phyloP scores from a whole-genome alignment of 176 grass and related monocot genomes.

The Miscanthus lutarioriparius region DNA sequence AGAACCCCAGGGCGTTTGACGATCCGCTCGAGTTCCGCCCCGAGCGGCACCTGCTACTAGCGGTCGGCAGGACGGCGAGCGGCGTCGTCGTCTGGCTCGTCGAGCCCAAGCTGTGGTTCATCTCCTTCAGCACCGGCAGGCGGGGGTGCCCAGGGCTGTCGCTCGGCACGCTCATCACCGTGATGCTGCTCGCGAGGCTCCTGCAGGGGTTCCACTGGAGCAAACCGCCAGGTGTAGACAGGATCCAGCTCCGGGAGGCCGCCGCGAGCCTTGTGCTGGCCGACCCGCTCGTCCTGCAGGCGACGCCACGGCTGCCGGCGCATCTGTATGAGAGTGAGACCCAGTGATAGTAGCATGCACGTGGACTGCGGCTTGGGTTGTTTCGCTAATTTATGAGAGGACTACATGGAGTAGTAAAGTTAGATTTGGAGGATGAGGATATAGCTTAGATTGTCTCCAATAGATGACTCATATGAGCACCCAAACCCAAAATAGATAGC shows the following conservation, averaged over 20 bases:
- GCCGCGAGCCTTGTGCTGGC: conserved; percentile 9
- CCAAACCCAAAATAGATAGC: too few species aligned
- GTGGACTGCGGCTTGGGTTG: too few species aligned
- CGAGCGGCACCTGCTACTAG: neutral
- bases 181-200: conserved; percentile 35
- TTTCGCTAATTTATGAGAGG: too few species aligned
- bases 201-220: conserved; percentile 47
- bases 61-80: neutral
- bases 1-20: conserved; percentile 39
- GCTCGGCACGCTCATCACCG: conserved; percentile 26
- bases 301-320: conserved; percentile 12
- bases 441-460: too few species aligned
- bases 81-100: neutral
- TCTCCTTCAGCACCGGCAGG: conserved; percentile 36
- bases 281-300: neutral
- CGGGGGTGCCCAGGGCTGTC: conserved; percentile 19
- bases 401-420: too few species aligned
- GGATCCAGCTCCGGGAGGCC: conserved; percentile 25
- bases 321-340: conserved; percentile 1
- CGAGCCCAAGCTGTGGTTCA: conserved; percentile 35
- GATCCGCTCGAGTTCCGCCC: conserved; percentile 42
- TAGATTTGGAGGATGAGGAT: too few species aligned
- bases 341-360: neutral
- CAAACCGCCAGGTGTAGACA: neutral
- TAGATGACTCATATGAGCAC: too few species aligned